Base-by-base conservation (phyloP, 305 asterid species). In the Salvia sclarea region DNA sequence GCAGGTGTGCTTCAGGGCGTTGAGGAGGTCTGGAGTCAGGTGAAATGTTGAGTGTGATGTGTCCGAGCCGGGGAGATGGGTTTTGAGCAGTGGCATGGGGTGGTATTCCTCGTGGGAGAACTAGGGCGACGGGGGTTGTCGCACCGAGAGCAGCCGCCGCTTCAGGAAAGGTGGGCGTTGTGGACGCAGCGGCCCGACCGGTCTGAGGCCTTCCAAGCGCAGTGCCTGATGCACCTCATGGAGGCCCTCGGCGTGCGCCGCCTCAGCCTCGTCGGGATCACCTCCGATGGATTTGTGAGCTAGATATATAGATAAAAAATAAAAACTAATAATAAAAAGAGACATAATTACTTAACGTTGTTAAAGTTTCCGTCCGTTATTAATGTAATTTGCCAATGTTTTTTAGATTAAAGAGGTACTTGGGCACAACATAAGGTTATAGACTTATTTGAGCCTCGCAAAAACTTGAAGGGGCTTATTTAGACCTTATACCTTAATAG, bases 251-350 rank as follows among this genome's bases (percentile, higher is more conserved):
- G 88, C 1, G 90, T 90, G 11, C 47, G 56, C 3, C 77, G 64
- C 63, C 75, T 83, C 79, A 86, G 88, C 74, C 8, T 92, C 58
- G 96, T 92, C 50, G 98, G 98, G 68, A 85, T 92, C 35, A 92
- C 96, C 66, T 92, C 88, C 70, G 97, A 96, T 2, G 97, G 98
- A 0, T 90, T 92, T 52, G 94, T 92, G 0, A 88, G 87, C 35
- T 87, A 89, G n/a, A n/a, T n/a, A n/a, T n/a, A n/a, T n/a, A n/a
- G n/a, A n/a, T n/a, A n/a, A n/a, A n/a, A n/a, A n/a, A n/a, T n/a
- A n/a, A n/a, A n/a, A n/a, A n/a, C n/a, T n/a, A n/a, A n/a, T n/a
- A n/a, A n/a, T n/a, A n/a, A n/a, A n/a, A n/a, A n/a, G n/a, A n/a
- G n/a, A n/a, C n/a, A n/a, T n/a, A n/a, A n/a, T n/a, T n/a, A n/a